Conservation (phyloP, 1,284 basidiomycete genomes). For the Coriolopsis trogii region DNA sequence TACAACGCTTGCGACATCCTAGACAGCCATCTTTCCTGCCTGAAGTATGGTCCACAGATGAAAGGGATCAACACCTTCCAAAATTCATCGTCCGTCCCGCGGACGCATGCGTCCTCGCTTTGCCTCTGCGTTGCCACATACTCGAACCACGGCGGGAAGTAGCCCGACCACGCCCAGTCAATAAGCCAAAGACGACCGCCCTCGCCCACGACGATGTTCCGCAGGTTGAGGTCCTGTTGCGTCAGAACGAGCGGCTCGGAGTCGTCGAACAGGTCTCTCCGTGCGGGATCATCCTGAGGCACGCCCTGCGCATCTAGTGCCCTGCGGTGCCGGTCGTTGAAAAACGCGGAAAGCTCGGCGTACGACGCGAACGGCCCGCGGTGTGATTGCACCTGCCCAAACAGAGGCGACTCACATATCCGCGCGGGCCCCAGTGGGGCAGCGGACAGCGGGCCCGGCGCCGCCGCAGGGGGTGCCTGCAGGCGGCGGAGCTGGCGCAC, state of each 20-base stretch:
- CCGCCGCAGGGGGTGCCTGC: neutral
- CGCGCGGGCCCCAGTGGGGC: neutral
- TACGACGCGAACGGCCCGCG: constrained; percentile 18
- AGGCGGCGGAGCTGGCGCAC: constrained; percentile 34
- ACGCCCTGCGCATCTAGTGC: neutral
- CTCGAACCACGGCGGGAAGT: constrained; percentile 32
- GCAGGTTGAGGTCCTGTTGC: constrained; percentile 30
- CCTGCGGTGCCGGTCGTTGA: constrained; percentile 6
- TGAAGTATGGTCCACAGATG: constrained; percentile 8
- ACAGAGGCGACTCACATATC: constrained; percentile 8
- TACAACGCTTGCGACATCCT: neutral
- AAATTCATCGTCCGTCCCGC: neutral
- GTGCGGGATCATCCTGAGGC: neutral
- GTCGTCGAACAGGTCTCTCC: constrained; percentile 26
- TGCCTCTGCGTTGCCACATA: constrained; percentile 11
- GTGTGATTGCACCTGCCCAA: constrained; percentile 1
- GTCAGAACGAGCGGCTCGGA: constrained; percentile 32
- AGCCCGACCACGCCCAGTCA: constrained; percentile 33
- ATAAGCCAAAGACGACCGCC: constrained; percentile 34
- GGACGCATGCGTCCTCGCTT: neutral
- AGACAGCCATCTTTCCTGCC: neutral
- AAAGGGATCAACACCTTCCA: constrained; percentile 9
- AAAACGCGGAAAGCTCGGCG: constrained; percentile 16
- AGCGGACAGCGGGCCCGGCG: constrained; percentile 19
- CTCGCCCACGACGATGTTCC: constrained; percentile 30